phyloP scores from a whole-genome alignment of 2,329 filamentous ascomycete species.

The Sclerotinia subarctica region DNA sequence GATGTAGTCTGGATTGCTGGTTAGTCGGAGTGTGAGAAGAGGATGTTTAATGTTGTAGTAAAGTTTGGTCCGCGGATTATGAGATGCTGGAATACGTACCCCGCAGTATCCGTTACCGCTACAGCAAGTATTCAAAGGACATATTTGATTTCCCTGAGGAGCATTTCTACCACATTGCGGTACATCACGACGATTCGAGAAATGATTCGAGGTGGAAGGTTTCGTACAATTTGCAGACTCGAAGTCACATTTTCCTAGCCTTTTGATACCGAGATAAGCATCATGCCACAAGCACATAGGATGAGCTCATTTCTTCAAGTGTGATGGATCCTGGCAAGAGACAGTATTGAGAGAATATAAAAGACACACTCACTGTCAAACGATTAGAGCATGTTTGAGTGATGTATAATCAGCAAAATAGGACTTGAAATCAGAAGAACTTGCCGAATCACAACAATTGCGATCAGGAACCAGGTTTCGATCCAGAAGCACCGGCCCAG shows the following conservation, averaged over 20 bases:
- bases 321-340: background rate
- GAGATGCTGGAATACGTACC: background rate
- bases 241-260: background rate
- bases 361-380: background rate
- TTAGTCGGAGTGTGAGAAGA: background rate
- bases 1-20: background rate
- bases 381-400: background rate
- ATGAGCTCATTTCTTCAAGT: background rate
- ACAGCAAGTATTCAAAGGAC: constrained; percentile 20
- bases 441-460: constrained; percentile 5
- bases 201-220: constrained; percentile 6
- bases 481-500: background rate
- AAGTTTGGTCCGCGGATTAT: background rate
- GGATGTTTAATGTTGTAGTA: background rate
- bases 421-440: background rate
- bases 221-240: background rate
- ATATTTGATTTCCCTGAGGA: constrained; percentile 10
- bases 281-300: background rate
- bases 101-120: constrained; percentile 19
- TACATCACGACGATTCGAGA: constrained; percentile 19
- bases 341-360: background rate
- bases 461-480: background rate
- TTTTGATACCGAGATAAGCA: background rate
- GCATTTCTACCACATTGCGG: constrained; percentile 17
- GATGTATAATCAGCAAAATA: background rate